Evolutionary conservation across 768 basidiomycete genomes (phyloP).

Genomic region (Trametes punicea): DNA sequence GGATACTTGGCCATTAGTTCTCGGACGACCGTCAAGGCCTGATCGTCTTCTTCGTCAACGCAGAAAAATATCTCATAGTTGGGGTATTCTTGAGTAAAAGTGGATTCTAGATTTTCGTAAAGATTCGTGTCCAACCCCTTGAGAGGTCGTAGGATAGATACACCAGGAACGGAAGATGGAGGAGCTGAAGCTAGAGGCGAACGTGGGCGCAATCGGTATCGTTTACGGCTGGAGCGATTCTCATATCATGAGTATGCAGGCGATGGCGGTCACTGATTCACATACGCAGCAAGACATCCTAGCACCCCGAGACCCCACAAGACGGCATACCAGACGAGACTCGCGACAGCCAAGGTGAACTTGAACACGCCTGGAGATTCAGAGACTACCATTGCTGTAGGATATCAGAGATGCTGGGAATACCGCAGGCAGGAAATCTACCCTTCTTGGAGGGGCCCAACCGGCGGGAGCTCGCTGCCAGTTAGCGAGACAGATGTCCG

Average conservation of each 20-base stretch:
- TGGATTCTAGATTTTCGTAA: constrained; percentile 93
- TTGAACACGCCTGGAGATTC: constrained; percentile 7
- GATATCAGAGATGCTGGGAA: background rate
- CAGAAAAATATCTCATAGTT: constrained; percentile 90
- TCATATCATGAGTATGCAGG: background rate
- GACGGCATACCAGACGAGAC: constrained; percentile 38
- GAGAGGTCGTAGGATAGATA: constrained; percentile 90
- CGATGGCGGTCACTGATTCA: constrained; percentile 2
- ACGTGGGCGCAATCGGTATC: constrained; percentile 67
- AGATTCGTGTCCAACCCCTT: constrained; percentile 95
- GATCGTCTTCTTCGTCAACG: constrained; percentile 85
- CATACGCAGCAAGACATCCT: constrained; percentile 31
- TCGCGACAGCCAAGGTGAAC: constrained; percentile 19
- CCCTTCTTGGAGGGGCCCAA: background rate
- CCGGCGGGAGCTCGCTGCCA: too few relatives aligned
- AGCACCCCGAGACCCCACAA: constrained; percentile 37
- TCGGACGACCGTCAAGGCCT: constrained; percentile 79
- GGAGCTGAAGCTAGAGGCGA: constrained; percentile 55
- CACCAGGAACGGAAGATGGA: constrained; percentile 63
- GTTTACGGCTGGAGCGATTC: constrained; percentile 52
- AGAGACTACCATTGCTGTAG: background rate
- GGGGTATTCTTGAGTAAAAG: constrained; percentile 88
- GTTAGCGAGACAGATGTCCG: too few relatives aligned
- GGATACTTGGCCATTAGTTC: constrained; percentile 81
- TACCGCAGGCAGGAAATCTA: background rate